A percentile compares a stretch with the other conserved stretches of the same genome.
Conservation (phyloP, 306 rosid genomes). For the Rubus idaeus region DNA sequence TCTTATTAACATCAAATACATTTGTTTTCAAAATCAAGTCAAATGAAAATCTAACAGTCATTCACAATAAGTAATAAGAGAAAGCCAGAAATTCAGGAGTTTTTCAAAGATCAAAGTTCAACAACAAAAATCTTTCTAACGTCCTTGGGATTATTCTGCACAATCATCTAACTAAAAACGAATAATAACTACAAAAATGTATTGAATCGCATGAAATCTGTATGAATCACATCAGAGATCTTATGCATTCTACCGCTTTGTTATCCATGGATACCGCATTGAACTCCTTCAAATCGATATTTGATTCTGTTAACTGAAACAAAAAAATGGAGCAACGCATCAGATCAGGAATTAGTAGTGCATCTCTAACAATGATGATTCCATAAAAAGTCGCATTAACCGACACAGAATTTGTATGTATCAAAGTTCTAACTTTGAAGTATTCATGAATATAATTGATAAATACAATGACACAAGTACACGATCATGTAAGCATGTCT, state of each 20-base stretch:
- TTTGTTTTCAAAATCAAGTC: background rate
- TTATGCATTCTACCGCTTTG: slow-evolving; percentile 31
- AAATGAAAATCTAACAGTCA: background rate
- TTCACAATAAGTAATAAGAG: background rate
- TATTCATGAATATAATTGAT: background rate
- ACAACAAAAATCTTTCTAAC: background rate
- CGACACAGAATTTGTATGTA: background rate
- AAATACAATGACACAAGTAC: background rate
- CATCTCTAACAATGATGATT: background rate
- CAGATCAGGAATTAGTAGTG: too few relatives aligned
- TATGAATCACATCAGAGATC: slow-evolving; percentile 10
- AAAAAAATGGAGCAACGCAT: slow-evolving; percentile 1
- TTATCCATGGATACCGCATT: slow-evolving; percentile 17
- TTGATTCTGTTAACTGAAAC: slow-evolving; percentile 13
- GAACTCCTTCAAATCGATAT: slow-evolving; percentile 20
- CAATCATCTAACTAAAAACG: background rate
- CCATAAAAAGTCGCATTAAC: background rate
- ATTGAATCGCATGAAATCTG: background rate
- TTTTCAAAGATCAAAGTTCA: background rate
- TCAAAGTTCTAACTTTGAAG: background rate
- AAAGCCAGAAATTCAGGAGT: background rate
- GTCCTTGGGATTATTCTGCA: background rate
- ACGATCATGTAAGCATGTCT: too few relatives aligned
- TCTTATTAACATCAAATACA: background rate
- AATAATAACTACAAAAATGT: background rate